Base-by-base conservation (phyloP, 1,139 yeast species). In the Groenewaldozyma sp. region DNA sequence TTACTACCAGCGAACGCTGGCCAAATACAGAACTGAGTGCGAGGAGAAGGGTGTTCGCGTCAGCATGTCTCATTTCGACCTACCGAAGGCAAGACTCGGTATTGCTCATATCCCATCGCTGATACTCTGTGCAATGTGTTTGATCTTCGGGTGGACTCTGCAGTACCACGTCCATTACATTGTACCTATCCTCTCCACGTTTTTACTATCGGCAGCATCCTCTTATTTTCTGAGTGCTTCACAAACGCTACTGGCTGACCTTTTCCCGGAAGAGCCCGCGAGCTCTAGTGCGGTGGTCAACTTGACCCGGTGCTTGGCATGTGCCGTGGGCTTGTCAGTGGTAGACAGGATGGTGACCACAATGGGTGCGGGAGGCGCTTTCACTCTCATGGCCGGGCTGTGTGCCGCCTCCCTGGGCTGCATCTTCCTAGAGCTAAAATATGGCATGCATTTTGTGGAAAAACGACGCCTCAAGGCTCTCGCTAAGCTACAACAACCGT, bases 141-240 rank as follows among this genome's bases (percentile, higher is more conserved):
- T 76, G 1, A 59, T 74, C 0, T 82, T 73, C 61, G 94, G 91
- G 1, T 83, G 94, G 94, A 71, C 82, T 37, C 50, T 82, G 3
- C 64, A 73, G 33, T 54, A 66, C 20, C 56, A 65, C 10, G 71
- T 70, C 0, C 67, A 67, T 33, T 59, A 78, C 28, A 73, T 78
- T 0, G 74, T 74, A 0, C 73, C 83, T 1, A 55, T 82, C 7
- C 63, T 82, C 1, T 65, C 72, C 37, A 65, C 78, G 6, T 78
- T 73, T 22, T 41, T 61, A 11, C 47, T 48, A 5, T 73, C 87
- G 13, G 60, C 67, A 42, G 70, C 76, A 4, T 64, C 75, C 5
- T 70, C 75, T 52, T 70, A 70, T 43, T 70, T 73, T 36, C 53
- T 77, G 40, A 70, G 73, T 31, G 62, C 71, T 37, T 64, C 74